Percentiles rank a stretch among this genome's conserved stretches.
phyloP scores from a whole-genome alignment of 2,329 filamentous ascomycete species.

The Dactylellina leptospora region DNA sequence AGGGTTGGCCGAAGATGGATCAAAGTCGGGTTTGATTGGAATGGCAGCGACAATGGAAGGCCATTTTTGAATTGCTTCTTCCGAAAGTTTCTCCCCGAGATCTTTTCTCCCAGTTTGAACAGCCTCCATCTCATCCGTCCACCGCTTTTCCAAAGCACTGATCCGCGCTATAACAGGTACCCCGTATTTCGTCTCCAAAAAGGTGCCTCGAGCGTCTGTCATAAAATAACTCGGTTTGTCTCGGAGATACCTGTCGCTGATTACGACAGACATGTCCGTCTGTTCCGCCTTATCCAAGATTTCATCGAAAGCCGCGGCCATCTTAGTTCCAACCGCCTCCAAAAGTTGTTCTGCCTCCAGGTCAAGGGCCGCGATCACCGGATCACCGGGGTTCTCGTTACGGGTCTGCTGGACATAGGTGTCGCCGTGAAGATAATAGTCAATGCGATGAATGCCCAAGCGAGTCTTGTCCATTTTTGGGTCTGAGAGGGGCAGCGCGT shows the following conservation, averaged over 20 bases:
- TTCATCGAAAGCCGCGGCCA: slow-evolving; percentile 11
- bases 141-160: slow-evolving; percentile 22
- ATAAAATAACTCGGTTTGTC: slow-evolving; percentile 24
- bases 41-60: slow-evolving; percentile 29
- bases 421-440: slow-evolving; percentile 20
- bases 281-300: slow-evolving; percentile 21
- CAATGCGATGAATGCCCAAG: slow-evolving; percentile 23
- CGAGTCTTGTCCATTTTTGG: slow-evolving; percentile 16
- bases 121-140: slow-evolving; percentile 26
- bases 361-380: slow-evolving; percentile 24
- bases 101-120: slow-evolving; percentile 9
- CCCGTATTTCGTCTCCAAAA: slow-evolving; percentile 20
- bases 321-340: slow-evolving; percentile 23
- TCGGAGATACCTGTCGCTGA: slow-evolving; percentile 14
- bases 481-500: slow-evolving; percentile 14
- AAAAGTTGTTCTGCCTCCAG: slow-evolving; percentile 15
- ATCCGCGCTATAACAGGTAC: slow-evolving; percentile 19
- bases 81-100: slow-evolving; percentile 20
- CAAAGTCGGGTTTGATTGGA: slow-evolving; percentile 22
- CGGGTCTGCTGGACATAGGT: slow-evolving; percentile 27
- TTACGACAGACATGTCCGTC: slow-evolving; percentile 16
- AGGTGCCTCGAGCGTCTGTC: slow-evolving; percentile 10
- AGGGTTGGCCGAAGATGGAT: slow-evolving; percentile 28
- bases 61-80: slow-evolving; percentile 34
- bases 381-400: slow-evolving; percentile 27